Base-by-base conservation (phyloP, 176 grass and related monocot species). In the Thalia dealbata region DNA sequence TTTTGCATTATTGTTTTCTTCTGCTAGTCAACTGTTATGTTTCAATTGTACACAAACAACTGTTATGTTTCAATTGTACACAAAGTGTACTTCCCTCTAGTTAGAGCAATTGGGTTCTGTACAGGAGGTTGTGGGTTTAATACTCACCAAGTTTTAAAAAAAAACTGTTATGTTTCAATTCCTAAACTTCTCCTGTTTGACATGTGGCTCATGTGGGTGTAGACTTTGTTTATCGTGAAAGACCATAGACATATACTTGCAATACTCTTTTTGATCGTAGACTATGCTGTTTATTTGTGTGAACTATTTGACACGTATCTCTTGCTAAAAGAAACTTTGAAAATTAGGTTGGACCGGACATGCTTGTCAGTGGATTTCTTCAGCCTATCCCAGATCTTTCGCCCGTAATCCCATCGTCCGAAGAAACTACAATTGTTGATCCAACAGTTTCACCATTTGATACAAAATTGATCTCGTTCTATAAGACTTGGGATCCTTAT, bases 401-500 rank as follows among this genome's bases (percentile, higher is more conserved):
- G 42, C 93, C 89, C 83, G 70, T 82, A 61, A 97, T 97, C 77
- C 93, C 89, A 60, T 92, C 89, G 45, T 72, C 75, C 44, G 80
- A 92, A 74, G 82, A 97, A 82, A 88, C 82, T 41, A 75, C 89
- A 27, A 79, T 78, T 29, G 32, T 81, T 79, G 93, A 97, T 86
- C 93, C 85, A 4, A 81, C 84, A 71, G 77, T 97, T 67, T 91
- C 85, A 81, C 93, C 83, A 13, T 92, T 92, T 55, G 93, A 97
- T 69, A 86, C 89, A 82, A 90, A 84, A 73, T 92, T 97, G 52
- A 76, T 97, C 52, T 92, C 93, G 38, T 97, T 97, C 74, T 97
- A 97, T 76, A 97, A 97, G 73, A 97, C 93, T 26, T 97, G 93
- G 93, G 87, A 97, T 80, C 75, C 68, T 61, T 97, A 90, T 79